Evolutionary conservation across 2,329 filamentous ascomycete genomes (phyloP).

Genomic region (Colletotrichum gloeosporioides): DNA sequence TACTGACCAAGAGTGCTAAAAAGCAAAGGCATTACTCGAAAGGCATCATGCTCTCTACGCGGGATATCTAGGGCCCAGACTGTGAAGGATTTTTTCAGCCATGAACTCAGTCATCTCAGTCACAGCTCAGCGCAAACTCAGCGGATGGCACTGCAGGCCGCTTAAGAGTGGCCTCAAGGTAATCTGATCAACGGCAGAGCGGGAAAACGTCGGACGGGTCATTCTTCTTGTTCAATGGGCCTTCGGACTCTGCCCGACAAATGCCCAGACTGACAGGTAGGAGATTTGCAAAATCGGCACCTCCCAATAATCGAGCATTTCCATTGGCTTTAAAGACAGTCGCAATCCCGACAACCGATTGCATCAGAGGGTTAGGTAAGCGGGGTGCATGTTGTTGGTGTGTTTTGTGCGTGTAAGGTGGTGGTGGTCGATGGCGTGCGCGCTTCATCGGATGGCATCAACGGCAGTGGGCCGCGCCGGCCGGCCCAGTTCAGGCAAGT

Average conservation of each 20-base stretch:
- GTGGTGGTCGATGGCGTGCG: conserved; percentile 13
- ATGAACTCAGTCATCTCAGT: not conserved
- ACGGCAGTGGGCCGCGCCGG: conserved; percentile 2
- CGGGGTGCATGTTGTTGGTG: not conserved
- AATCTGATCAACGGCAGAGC: not conserved
- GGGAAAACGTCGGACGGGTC: not conserved
- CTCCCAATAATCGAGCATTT: not conserved
- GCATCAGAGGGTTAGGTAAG: conserved; percentile 7
- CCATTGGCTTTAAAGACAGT: not conserved
- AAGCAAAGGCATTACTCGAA: not conserved
- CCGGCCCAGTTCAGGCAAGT: not conserved
- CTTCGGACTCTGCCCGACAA: not conserved
- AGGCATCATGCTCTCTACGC: not conserved
- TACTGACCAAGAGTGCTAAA: not conserved
- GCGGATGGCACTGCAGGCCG: not conserved
- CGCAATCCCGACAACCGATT: conserved; percentile 6
- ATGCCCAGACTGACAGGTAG: not conserved
- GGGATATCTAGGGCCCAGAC: not conserved
- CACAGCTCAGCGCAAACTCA: not conserved
- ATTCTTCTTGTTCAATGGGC: not conserved
- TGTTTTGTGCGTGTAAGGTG: not conserved
- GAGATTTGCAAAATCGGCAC: not conserved
- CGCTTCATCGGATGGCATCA: conserved; percentile 19
- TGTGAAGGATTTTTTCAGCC: not conserved
- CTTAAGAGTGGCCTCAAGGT: not conserved